Evolutionary conservation across 805 yeast genomes (phyloP).

Genomic region (Nakazawaea wickerhamii): DNA sequence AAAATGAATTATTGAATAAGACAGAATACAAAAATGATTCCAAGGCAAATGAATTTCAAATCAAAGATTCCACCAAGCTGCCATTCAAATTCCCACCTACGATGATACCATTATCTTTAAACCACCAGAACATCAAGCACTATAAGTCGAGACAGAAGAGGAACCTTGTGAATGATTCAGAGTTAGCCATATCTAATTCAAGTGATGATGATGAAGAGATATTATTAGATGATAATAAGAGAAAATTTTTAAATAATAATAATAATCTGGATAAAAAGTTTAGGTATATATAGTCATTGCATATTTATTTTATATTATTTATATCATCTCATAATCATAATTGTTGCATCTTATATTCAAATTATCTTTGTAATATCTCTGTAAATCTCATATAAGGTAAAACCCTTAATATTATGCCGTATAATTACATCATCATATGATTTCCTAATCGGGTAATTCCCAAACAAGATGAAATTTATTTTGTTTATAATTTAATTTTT

Average conservation of each 20-base stretch:
- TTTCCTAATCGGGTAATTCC: slow-evolving; percentile 3
- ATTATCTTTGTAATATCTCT: too few species aligned
- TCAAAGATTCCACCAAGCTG: slow-evolving; percentile 14
- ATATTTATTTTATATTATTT: too few species aligned
- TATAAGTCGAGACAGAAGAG: slow-evolving; percentile 11
- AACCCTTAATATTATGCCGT: too few species aligned
- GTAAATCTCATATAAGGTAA: too few species aligned
- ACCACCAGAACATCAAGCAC: slow-evolving; percentile 16
- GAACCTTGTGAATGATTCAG: neutral
- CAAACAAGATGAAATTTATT: neutral
- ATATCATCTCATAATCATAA: too few species aligned
- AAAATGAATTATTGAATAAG: slow-evolving; percentile 31
- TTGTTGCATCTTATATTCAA: too few species aligned
- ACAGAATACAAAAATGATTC: slow-evolving; percentile 32
- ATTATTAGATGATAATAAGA: slow-evolving; percentile 2
- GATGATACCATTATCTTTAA: slow-evolving; percentile 19
- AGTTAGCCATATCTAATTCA: neutral
- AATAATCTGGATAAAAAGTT: neutral
- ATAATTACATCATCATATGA: neutral
- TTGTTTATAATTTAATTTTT: too few species aligned
- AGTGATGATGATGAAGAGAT: slow-evolving; percentile 15
- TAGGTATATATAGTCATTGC: neutral
- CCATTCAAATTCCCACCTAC: slow-evolving; percentile 25
- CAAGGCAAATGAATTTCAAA: too few species aligned
- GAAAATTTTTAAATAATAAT: neutral